Evolutionary conservation across 2,329 filamentous ascomycete species (phyloP), one percentile per base, ranked within the genome.

Genomic region (Curvularia sp.): DNA sequence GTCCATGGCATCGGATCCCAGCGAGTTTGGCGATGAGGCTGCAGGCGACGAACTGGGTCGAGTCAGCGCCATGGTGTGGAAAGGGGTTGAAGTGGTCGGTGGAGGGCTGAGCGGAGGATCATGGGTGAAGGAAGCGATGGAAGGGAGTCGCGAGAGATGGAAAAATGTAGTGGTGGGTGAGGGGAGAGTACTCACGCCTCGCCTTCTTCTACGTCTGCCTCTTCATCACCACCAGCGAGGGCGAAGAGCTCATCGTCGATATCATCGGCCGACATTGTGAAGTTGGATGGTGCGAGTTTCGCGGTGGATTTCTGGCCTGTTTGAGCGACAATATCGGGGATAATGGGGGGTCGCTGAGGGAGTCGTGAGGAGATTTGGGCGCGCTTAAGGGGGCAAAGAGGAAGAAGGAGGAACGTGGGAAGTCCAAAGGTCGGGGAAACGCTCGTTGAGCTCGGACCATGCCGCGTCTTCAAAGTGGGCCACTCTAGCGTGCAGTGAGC

Each of bases 221-320:
- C 74, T 49, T 77, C 74, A 41, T 86, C 87, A 67, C 91, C 92
- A 71, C 92, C 95, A 53, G 93, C 95, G 65, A 98, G 88, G 73
- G 92, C 93, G 65, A 98, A 89, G 66, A 98, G 88, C 81, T 97
- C 94, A 70, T 94, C 93, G 75, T 98, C 94, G 67, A 97, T 86
- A 57, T 81, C 80, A 55, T 71, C 70, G 56, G 94, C 91, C 55
- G 91, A 90, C 93, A 97, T 96, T 71, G 65, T 66, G 64, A 28
- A 45, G 34, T 60, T 43, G 43, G 42, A 51, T 48, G 49, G 62
- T 27, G 47, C 42, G 39, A 32, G 28, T 38, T 59, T 38, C 38
- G 46, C 55, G 39, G 0, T 47, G 10, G 19, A 18, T 42, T 46
- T 39, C 32, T 10, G 51, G 27, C 18, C 34, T 13, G 36, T 41